These are phyloP conservation scores for Hyaloscypha hepaticicola DNA, from an alignment of 495 filamentous ascomycete genomes.

Conservation along the genomic window DNA sequence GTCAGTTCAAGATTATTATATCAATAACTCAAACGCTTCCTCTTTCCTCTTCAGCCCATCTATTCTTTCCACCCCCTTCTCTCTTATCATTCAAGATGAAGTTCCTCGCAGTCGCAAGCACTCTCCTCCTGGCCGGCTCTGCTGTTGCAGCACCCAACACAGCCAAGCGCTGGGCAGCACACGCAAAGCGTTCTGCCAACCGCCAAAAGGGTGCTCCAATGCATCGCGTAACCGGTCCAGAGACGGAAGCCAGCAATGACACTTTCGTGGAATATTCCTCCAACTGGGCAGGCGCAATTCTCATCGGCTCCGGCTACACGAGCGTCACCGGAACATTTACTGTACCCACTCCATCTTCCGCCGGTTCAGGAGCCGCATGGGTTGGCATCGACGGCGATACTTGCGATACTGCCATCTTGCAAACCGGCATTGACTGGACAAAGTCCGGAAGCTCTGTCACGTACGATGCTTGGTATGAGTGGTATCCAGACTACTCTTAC, in stretches of 20 bases:
- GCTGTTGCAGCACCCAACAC: constrained; percentile 20
- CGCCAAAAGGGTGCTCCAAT: not conserved
- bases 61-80: not conserved
- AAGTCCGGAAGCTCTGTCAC: constrained; percentile 38
- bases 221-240: not conserved
- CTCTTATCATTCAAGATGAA: constrained; percentile 15
- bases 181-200: constrained; percentile 4
- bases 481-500: constrained; percentile 59
- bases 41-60: not conserved
- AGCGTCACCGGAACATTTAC: constrained; percentile 55
- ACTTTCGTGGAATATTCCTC: constrained; percentile 43
- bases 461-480: constrained; percentile 68
- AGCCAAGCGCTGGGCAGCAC: not conserved
- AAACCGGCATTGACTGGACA: constrained; percentile 63
- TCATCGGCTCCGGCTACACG: constrained; percentile 38
- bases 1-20: not conserved
- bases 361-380: constrained; percentile 57
- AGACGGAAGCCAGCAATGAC: not conserved
- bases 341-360: constrained; percentile 46
- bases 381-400: constrained; percentile 65
- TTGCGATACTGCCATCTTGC: constrained; percentile 55
- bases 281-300: constrained; percentile 55
- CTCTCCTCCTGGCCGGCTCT: constrained; percentile 7
- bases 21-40: not conserved
- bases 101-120: constrained; percentile 19